Evolutionary conservation across 306 rosid genomes (phyloP), one percentile per base, ranked within the genome.

Genomic region (Rosa persica): DNA sequence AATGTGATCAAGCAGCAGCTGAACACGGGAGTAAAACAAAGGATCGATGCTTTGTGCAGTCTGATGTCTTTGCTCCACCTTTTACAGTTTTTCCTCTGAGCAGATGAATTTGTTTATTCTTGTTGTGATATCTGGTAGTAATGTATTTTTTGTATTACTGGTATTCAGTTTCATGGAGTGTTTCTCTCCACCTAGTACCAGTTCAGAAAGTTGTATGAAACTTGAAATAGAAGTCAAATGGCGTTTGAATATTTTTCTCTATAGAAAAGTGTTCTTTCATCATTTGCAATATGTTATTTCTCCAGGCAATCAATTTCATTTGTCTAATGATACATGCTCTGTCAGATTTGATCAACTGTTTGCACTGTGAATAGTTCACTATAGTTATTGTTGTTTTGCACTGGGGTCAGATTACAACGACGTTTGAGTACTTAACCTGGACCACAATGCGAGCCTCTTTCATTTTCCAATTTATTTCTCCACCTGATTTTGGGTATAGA

Each of bases 21-120:
- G 44, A 74, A 65, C 51, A 66, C 8, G 11, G 30, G 54, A 55
- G 76, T 69, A 52, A 54, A 70, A 54, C 67, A 69, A 22, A 43
- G 55, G 72, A 38, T 17, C 12, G 16, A 58, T 58, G 62, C 76
- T 12, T 34, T 71, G 40, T 58, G 34, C 62, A 74, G 47, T 70
- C 22, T 58, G 49, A 69, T 78, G 16, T 27, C 0, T 78, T 70
- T 52, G 36, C 66, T 68, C 58, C 58, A 39, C 22, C 23, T 54
- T 5, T 12, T 12, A 48, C 42, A 7, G 10, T 8, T 54, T 70
- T 70, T 7, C 72, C 9, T 76, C 57, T 68, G 78, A 73, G 75
- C 66, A 51, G 82, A 79, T 81, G 87, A 80, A 85, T 88, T 85
- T 86, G 89, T 85, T 90, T 36, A 88, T 83, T 85, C 86, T 78